phyloP scores from a whole-genome alignment of 148 eudicot species.

The Talinum fruticosum region DNA sequence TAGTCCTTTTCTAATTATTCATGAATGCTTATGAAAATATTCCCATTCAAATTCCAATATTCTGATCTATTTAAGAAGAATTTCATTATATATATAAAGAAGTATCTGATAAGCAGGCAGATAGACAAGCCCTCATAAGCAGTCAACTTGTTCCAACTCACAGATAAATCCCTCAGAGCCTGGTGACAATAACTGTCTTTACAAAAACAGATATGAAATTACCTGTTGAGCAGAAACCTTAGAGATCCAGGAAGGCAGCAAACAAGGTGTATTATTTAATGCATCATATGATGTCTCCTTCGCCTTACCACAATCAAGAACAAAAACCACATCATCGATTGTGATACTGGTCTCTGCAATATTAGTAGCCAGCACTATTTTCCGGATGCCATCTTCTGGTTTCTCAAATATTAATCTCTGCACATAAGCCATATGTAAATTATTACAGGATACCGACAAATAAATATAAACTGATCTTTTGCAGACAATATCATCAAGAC shows the following conservation, averaged over 20 bases:
- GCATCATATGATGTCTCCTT: slow-evolving; percentile 99
- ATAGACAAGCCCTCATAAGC: background rate
- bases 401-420: slow-evolving; percentile 88
- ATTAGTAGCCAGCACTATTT: slow-evolving; percentile 89
- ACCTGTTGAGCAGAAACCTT: slow-evolving; percentile 96
- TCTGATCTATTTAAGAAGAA: too few relatives aligned
- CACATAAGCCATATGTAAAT: slow-evolving; percentile 16
- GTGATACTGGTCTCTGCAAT: slow-evolving; percentile 99
- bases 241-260: slow-evolving; percentile 95
- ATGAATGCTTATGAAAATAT: too few relatives aligned
- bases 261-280: slow-evolving; percentile 87
- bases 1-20: too few relatives aligned
- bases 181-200: background rate
- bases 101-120: background rate
- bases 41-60: too few relatives aligned
- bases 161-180: slow-evolving; percentile 1
- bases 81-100: too few relatives aligned
- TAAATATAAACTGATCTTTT: too few relatives aligned
- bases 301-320: slow-evolving; percentile 97
- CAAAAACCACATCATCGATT: slow-evolving; percentile 92
- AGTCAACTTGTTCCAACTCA: slow-evolving; percentile 3
- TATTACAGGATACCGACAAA: background rate
- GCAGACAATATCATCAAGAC: slow-evolving; percentile 18
- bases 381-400: slow-evolving; percentile 82
- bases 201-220: slow-evolving; percentile 16